Evolutionary conservation across 305 asterid species (phyloP), one percentile per base, ranked within the genome.

Genomic region (Plantago rigida): DNA sequence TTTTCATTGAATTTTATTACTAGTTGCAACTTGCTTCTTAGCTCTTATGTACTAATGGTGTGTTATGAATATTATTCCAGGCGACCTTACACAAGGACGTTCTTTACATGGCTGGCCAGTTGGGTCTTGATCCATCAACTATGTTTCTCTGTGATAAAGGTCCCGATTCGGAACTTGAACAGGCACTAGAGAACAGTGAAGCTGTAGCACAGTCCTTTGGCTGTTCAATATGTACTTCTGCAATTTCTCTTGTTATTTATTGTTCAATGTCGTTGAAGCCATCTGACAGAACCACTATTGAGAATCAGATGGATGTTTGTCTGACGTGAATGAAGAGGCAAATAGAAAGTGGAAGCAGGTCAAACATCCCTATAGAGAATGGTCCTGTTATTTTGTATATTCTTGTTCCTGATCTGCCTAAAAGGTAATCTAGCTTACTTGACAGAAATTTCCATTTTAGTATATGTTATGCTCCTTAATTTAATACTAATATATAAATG

Each of bases 101-200:
- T 61, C 73, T 91, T 69, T 72, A 87, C 70, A 86, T 91, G 98
- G 98, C 98, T 59, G 98, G 98, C 58, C 98, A 91, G 67, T 70
- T 91, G 79, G 98, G 96, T 54, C 94, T 91, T 63, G 85, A 87
- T 68, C 98, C 96, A 5, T 83, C 96, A 59, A 87, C 95, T 45
- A 91, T 87, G 98, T 61, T 82, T 76, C 89, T 91, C 59, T 68
- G 79, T 69, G 74, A 67, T 68, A 78, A 73, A 55, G 92, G 94
- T 64, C 81, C 88, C 63, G 64, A 75, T 31, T 62, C 69, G 62
- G 94, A 91, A 84, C 82, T 91, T 68, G 81, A 82, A 57, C 87
- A 79, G 66, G 92, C 98, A 34, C 71, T 91, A 56, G 67, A 68
- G 75, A 87, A 83, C 72, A 69, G 87, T 63, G 94, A 91, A 76